phyloP scores from a whole-genome alignment of 805 yeast species.

The Pichia nakasei region DNA sequence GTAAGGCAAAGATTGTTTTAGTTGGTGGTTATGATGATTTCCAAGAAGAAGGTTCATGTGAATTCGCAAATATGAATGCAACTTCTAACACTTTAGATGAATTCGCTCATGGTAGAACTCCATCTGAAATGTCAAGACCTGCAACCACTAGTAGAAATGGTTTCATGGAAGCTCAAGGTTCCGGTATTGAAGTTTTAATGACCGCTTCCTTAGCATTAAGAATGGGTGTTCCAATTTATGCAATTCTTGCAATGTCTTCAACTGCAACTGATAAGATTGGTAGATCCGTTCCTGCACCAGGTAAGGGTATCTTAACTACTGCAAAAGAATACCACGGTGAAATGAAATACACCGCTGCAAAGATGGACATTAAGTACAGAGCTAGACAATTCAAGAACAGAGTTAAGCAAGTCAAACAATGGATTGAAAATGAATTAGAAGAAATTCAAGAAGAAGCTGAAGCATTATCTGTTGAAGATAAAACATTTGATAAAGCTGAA shows the following conservation, averaged over 20 bases:
- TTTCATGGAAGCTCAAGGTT: conserved; percentile 99
- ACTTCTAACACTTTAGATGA: conserved; percentile 87
- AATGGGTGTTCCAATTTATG: conserved; percentile 99
- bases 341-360: conserved; percentile 68
- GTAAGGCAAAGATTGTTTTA: conserved; percentile 91
- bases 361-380: conserved; percentile 88
- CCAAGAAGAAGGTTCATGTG: conserved; percentile 98
- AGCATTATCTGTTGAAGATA: conserved; percentile 36
- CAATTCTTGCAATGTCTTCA: conserved; percentile 87
- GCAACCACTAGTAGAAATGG: conserved; percentile 94
- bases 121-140: conserved; percentile 98
- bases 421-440: conserved; percentile 79
- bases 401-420: conserved; percentile 62
- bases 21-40: conserved; percentile 99
- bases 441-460: conserved; percentile 64
- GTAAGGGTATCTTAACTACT: conserved; percentile 97
- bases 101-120: conserved; percentile 92
- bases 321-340: conserved; percentile 88
- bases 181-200: conserved; percentile 97
- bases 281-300: conserved; percentile 99
- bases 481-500: conserved; percentile 40
- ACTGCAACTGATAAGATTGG: conserved; percentile 99
- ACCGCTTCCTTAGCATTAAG: conserved; percentile 84
- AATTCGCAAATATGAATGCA: conserved; percentile 98
- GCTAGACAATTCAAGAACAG: conserved; percentile 81